Conservation (phyloP, 805 yeast genomes). For the Schwanniomyces sp. region DNA sequence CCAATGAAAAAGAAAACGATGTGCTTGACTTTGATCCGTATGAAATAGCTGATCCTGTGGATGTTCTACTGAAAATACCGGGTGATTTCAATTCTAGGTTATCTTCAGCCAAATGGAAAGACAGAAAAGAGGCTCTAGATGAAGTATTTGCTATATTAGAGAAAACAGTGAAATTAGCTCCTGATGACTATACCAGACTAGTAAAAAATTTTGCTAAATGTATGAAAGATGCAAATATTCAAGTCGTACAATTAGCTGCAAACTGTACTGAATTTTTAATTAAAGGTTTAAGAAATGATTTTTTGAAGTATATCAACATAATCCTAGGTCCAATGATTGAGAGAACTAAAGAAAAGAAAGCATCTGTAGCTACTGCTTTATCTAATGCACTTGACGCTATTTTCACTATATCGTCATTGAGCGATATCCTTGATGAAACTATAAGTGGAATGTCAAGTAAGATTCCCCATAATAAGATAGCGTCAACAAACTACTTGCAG, state of each 20-base stretch:
- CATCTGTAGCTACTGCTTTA: conserved; percentile 72
- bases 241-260: conserved; percentile 80
- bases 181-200: conserved; percentile 66
- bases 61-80: conserved; percentile 67
- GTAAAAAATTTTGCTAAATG: conserved; percentile 65
- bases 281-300: conserved; percentile 59
- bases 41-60: conserved; percentile 69
- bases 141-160: conserved; percentile 50
- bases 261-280: conserved; percentile 61
- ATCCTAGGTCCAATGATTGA: conserved; percentile 69
- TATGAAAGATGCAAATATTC: conserved; percentile 85
- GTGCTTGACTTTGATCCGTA: conserved; percentile 54
- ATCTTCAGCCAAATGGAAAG: conserved; percentile 81
- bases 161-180: conserved; percentile 55
- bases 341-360: conserved; percentile 86
- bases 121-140: conserved; percentile 81
- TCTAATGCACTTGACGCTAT: conserved; percentile 63
- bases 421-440: conserved; percentile 60
- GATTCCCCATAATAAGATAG: conserved; percentile 79
- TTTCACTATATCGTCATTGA: conserved; percentile 48
- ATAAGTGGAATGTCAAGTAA: conserved; percentile 65
- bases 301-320: conserved; percentile 51
- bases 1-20: conserved; percentile 1
- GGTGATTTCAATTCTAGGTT: conserved; percentile 54
- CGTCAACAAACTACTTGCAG: conserved; percentile 62